Base-by-base conservation (phyloP, 2,329 filamentous ascomycete species). In the Fusarium sororula region DNA sequence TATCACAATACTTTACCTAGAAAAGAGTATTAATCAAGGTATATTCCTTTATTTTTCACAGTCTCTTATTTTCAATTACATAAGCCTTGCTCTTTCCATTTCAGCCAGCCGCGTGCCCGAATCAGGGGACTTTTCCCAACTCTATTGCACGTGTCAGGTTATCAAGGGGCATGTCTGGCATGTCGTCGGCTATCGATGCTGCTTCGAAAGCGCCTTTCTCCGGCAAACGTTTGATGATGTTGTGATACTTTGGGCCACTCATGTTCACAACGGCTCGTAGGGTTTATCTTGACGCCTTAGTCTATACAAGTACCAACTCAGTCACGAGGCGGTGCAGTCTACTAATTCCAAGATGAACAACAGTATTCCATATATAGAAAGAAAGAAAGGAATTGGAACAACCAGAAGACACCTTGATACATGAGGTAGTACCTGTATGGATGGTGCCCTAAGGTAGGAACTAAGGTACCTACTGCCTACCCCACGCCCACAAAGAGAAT, bases 71-170 rank as follows among this genome's bases (percentile, higher is more conserved):
- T 42, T 65, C 41, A 22, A 55, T 68, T 72, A 55, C 38, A 45
- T 47, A 41, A 44, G 24, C 45, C 51, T 35, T 45, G 18, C 24
- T 54, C 41, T 32, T 22, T 35, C n/a, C 30, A 47, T 22, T 35
- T 35, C 30, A 47, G 39, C 42, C 62, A 58, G 56, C 56, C 68
- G 67, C 56, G 56, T 67, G 56, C 56, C 41, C 63, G 56, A 63
- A 67, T 59, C 62, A 71, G 56, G 45, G 56, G 41, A 63, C 28
- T 26, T 39, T 58, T 26, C 28, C 42, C 32, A 63, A 51, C 45
- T 58, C 47, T 50, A n/a, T 39, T 54, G 41, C 51, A 15, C 15
- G 42, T 47, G 61, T 66, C 66, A 71, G 61, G 66, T 55, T 70
- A 22, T 53, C 15, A n/a, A 45, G 38, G 45, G 63, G 38, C 35